Evolutionary conservation across 2,329 filamentous ascomycete species (phyloP).

Genomic region (Ascochyta rabiei): DNA sequence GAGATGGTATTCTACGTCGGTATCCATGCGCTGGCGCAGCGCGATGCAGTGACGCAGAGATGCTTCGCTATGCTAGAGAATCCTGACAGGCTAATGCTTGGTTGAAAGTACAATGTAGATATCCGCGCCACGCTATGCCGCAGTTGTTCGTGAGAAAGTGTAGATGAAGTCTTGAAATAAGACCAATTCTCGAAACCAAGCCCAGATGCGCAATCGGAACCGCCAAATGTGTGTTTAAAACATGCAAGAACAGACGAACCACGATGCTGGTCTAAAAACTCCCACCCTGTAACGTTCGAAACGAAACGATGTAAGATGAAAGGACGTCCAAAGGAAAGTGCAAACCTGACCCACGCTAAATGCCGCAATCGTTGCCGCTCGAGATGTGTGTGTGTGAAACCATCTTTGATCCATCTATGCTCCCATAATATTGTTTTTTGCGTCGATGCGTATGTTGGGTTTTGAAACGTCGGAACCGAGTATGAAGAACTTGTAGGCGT

Average conservation of each 20-base stretch:
- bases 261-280: slow-evolving; percentile 25
- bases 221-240: slow-evolving; percentile 33
- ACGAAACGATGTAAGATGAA: slow-evolving; percentile 26
- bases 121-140: slow-evolving; percentile 35
- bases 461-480: slow-evolving; percentile 10
- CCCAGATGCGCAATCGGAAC: slow-evolving; percentile 31
- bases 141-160: slow-evolving; percentile 18
- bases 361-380: slow-evolving; percentile 46
- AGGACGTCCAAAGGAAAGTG: slow-evolving; percentile 26
- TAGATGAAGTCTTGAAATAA: slow-evolving; percentile 10
- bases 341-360: slow-evolving; percentile 46
- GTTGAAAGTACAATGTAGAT: slow-evolving; percentile 22
- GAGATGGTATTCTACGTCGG: slow-evolving; percentile 22
- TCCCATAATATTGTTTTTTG: slow-evolving; percentile 27
- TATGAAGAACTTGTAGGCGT: not conserved
- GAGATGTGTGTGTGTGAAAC: slow-evolving; percentile 22
- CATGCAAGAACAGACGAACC: slow-evolving; percentile 28
- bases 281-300: slow-evolving; percentile 40
- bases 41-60: slow-evolving; percentile 25
- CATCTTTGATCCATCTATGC: slow-evolving; percentile 16
- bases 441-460: slow-evolving; percentile 23
- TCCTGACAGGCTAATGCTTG: slow-evolving; percentile 21
- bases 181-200: slow-evolving; percentile 1
- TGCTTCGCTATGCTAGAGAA: slow-evolving; percentile 22
- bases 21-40: slow-evolving; percentile 19